Percentiles rank a stretch among this genome's conserved stretches.
Conservation (phyloP, 2,329 filamentous ascomycete genomes). For the Nemania sp. region DNA sequence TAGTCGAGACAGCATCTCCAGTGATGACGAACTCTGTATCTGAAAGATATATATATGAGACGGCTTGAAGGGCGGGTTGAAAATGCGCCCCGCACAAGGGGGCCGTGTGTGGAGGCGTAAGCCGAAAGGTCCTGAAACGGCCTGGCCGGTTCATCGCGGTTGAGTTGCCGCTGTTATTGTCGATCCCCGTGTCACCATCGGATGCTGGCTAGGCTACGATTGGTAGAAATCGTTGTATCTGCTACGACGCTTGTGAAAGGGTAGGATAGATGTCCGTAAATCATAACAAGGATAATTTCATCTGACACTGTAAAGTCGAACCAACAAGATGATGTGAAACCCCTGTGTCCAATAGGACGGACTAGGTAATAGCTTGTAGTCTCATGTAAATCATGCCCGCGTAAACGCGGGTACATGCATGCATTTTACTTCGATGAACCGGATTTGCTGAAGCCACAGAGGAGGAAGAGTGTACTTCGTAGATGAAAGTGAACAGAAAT, state of each 20-base stretch:
- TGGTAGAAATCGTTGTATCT: too few species aligned
- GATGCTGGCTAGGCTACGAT: neutral
- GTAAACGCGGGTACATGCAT: slow-evolving; percentile 12
- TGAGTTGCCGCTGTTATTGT: slow-evolving; percentile 1
- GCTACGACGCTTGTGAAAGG: too few species aligned
- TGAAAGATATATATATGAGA: slow-evolving; percentile 18
- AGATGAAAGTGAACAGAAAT: neutral
- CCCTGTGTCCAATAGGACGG: neutral
- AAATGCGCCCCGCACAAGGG: too few species aligned
- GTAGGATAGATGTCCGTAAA: slow-evolving; percentile 4
- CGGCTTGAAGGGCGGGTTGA: too few species aligned
- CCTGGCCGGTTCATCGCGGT: slow-evolving; percentile 2
- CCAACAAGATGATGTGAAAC: slow-evolving; percentile 16
- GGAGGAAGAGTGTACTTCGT: too few species aligned
- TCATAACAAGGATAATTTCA: too few species aligned
- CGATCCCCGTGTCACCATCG: slow-evolving; percentile 9
- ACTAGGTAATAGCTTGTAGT: too few species aligned
- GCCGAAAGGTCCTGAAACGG: slow-evolving; percentile 17
- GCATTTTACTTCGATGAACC: neutral
- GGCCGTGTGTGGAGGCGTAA: slow-evolving; percentile 1
- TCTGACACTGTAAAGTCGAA: too few species aligned
- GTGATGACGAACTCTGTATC: slow-evolving; percentile 29
- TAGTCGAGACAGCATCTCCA: slow-evolving; percentile 6
- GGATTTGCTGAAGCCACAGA: neutral
- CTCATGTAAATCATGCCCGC: slow-evolving; percentile 6